These are phyloP conservation scores for Cyanodermella asteris DNA, from an alignment of 2,329 filamentous ascomycete species.

Conservation along the genomic window DNA sequence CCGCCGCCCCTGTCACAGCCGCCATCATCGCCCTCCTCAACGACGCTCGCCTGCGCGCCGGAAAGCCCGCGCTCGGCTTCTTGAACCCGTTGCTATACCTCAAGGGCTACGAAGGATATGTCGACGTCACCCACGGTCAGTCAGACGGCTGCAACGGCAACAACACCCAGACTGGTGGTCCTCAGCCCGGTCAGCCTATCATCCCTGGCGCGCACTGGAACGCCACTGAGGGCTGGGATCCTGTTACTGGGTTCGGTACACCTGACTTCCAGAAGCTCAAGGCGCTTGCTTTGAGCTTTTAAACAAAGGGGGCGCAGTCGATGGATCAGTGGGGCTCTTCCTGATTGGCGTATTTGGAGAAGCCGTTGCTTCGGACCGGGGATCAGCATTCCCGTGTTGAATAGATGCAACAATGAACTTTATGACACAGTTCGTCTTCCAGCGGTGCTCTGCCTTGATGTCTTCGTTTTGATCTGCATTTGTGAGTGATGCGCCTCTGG, in stretches of 20 bases:
- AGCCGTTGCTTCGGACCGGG: too few species aligned
- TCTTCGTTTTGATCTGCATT: too few species aligned
- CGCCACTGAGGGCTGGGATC: slow-evolving; percentile 25
- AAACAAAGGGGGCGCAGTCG: too few species aligned
- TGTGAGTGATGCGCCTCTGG: too few species aligned
- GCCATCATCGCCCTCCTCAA: slow-evolving; percentile 18
- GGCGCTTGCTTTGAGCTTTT: slow-evolving; percentile 7
- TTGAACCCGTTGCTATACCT: slow-evolving; percentile 11
- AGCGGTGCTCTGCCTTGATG: too few species aligned
- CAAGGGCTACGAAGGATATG: slow-evolving; percentile 8
- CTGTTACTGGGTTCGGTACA: slow-evolving; percentile 26
- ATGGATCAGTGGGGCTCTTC: too few species aligned
- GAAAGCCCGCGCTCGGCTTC: slow-evolving; percentile 16
- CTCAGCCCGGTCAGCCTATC: slow-evolving; percentile 6
- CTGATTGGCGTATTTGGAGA: too few species aligned
- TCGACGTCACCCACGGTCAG: slow-evolving; percentile 14
- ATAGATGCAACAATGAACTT: too few species aligned
- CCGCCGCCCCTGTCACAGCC: slow-evolving; percentile 17
- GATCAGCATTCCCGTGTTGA: too few species aligned
- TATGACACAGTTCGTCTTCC: too few species aligned
- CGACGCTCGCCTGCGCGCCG: slow-evolving; percentile 15
- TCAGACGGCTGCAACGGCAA: slow-evolving; percentile 15
- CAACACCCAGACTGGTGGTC: slow-evolving; percentile 11
- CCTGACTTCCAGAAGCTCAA: slow-evolving; percentile 22
- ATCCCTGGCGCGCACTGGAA: slow-evolving; percentile 20